phyloP scores from a whole-genome alignment of 164 flowering plant genomes.

The Liquidambar formosana region DNA sequence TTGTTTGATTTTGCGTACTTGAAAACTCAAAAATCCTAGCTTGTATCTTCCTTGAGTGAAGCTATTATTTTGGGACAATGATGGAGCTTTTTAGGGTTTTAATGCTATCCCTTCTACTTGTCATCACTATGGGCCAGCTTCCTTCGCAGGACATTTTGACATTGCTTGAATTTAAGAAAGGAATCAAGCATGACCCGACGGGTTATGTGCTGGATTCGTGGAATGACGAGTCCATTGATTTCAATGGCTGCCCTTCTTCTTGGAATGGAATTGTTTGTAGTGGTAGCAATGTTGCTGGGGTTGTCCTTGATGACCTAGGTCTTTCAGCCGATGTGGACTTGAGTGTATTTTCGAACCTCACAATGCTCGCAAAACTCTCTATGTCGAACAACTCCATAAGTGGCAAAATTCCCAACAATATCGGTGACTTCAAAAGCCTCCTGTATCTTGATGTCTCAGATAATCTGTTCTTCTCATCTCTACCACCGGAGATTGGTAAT shows the following conservation, averaged over 20 bases:
- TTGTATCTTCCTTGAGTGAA: background rate
- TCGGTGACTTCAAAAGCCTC: constrained; percentile 58
- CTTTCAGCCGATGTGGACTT: constrained; percentile 80
- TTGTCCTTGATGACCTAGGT: constrained; percentile 66
- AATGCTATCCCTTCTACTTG: constrained; percentile 26
- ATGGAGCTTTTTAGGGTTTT: constrained; percentile 38
- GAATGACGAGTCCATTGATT: constrained; percentile 94
- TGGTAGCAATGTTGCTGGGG: constrained; percentile 78
- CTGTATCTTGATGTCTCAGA: constrained; percentile 74
- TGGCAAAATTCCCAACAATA: constrained; percentile 57
- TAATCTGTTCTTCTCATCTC: constrained; percentile 61
- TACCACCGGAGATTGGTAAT: constrained; percentile 68
- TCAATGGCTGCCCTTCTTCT: constrained; percentile 93
- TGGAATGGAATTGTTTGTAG: constrained; percentile 97
- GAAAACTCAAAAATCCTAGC: background rate
- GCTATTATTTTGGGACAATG: background rate
- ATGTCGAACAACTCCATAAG: constrained; percentile 79
- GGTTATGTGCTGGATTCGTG: constrained; percentile 82
- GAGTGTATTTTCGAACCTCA: constrained; percentile 76
- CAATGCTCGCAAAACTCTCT: constrained; percentile 84
- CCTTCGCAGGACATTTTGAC: constrained; percentile 87
- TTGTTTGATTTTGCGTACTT: background rate
- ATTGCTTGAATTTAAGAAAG: constrained; percentile 88
- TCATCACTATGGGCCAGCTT: constrained; percentile 59
- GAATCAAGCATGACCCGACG: constrained; percentile 85